Base-by-base conservation (phyloP, 1,139 yeast genomes). In the Nakaseomyces glabratus region DNA sequence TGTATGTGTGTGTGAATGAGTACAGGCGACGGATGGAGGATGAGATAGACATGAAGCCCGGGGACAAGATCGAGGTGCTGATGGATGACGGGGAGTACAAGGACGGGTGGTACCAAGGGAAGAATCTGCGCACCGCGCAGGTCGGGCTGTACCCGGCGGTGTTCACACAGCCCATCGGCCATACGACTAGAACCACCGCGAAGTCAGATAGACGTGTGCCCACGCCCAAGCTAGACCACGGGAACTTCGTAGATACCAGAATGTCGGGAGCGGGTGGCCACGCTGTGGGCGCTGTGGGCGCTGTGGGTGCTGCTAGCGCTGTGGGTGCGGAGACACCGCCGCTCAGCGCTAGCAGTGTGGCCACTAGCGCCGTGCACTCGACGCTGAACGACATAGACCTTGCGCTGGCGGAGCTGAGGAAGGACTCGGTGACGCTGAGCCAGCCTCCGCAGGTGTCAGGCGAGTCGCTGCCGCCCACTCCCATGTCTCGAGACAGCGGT, bases 71-170 rank as follows among this genome's bases (percentile, higher is more conserved):
- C 37, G 93, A 86, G 56, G 86, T 90, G 11, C 70, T 93, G 18
- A 85, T 93, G 28, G 95, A 86, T 57, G 99, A 90, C 59, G 73
- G 78, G 43, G 96, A 84, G 51, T 90, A 82, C 58, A 82, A 84
- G 47, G 99, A 90, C 57, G 97, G 97, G n/a, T 90, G 99, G 99
- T 90, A 79, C 52, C 72, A 72, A 80, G 95, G 97, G 7, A 77
- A 78, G 43, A 86, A 88, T 48, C 57, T 82, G 36, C 55, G 70
- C 32, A 76, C 88, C 0, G 71, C 72, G 34, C 70, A 73, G 40
- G 86, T 82, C 8, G 98, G 98, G 0, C 64, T 90, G 31, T 90
- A 85, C 53, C 98, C 98, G 8, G 82, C 80, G 51, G 73, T 85
- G 9, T 90, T 88, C 55, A 82, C 93, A 1, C 76, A 73, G 47